Percentiles rank a stretch among this genome's conserved stretches.
Evolutionary conservation across 78 protist genomes (phyloP).

Genomic region (Pelomyxa schiedti): DNA sequence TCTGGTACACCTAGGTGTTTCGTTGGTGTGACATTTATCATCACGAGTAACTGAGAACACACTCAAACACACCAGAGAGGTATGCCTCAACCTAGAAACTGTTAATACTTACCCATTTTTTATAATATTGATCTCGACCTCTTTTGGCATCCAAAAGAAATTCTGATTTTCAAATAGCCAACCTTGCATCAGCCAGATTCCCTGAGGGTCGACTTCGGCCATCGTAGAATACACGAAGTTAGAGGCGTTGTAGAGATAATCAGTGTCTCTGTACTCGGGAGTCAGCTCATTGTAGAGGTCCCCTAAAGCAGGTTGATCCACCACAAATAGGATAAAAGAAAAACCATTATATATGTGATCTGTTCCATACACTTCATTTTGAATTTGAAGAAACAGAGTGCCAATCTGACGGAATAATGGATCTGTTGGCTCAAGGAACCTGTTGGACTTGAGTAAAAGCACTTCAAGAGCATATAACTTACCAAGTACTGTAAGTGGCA

Average conservation of each 20-base stretch:
- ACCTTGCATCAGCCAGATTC: constrained; percentile 52
- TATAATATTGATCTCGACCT: too few relatives aligned
- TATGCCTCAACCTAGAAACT: constrained; percentile 6
- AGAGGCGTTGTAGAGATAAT: background rate
- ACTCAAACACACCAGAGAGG: too few relatives aligned
- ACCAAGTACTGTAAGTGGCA: background rate
- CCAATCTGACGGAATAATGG: background rate
- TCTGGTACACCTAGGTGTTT: constrained; percentile 23
- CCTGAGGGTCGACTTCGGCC: constrained; percentile 23
- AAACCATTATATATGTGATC: constrained; percentile 36
- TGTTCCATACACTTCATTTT: constrained; percentile 14
- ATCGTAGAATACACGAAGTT: background rate
- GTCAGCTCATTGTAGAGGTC: constrained; percentile 34
- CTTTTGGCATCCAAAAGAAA: background rate
- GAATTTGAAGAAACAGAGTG: background rate
- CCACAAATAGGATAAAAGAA: too few relatives aligned
- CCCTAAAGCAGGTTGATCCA: too few relatives aligned
- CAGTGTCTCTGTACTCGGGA: constrained; percentile 7
- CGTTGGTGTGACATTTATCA: background rate
- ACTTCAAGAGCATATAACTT: background rate
- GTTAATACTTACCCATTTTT: too few relatives aligned
- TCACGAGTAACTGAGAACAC: too few relatives aligned
- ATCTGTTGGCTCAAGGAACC: constrained; percentile 1
- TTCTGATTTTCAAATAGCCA: constrained; percentile 17
- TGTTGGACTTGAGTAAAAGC: constrained; percentile 15